Percentiles rank a stretch among this genome's conserved stretches.
Conservation (phyloP, 176 grass and related monocot genomes). For the Carex cristatella region DNA sequence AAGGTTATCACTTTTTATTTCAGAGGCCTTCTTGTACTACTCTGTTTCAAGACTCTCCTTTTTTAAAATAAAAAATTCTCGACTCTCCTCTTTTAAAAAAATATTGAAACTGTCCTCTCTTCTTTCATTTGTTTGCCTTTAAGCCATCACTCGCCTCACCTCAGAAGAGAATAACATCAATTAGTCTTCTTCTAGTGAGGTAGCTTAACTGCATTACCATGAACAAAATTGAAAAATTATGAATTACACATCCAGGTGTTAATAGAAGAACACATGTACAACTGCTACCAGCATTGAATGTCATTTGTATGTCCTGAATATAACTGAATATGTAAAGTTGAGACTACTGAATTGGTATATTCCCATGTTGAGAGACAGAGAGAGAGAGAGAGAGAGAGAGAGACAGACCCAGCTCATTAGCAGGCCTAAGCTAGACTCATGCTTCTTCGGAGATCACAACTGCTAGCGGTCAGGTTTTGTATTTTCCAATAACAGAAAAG, state of each 20-base stretch:
- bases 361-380: not conserved
- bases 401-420: no score
- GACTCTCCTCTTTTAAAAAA: conserved; percentile 22
- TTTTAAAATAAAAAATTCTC: conserved; percentile 10
- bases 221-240: conserved; percentile 12
- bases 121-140: conserved; percentile 55
- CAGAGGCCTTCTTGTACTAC: no score
- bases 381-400: no score
- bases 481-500: no score
- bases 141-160: conserved; percentile 24
- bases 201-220: conserved; percentile 52
- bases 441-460: no score
- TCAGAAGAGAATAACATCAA: conserved; percentile 51
- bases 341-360: not conserved
- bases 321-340: not conserved
- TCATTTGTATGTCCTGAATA: not conserved
- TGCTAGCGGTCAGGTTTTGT: no score
- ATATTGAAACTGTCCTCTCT: conserved; percentile 17
- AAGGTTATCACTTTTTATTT: no score
- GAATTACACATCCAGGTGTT: not conserved
- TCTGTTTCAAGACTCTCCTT: conserved; percentile 20
- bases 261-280: not conserved
- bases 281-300: not conserved
- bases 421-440: no score
- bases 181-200: conserved; percentile 41